A percentile compares a stretch with the other conserved stretches of the same genome.
Conservation (phyloP, 306 rosid genomes). For the Morella rubra region DNA sequence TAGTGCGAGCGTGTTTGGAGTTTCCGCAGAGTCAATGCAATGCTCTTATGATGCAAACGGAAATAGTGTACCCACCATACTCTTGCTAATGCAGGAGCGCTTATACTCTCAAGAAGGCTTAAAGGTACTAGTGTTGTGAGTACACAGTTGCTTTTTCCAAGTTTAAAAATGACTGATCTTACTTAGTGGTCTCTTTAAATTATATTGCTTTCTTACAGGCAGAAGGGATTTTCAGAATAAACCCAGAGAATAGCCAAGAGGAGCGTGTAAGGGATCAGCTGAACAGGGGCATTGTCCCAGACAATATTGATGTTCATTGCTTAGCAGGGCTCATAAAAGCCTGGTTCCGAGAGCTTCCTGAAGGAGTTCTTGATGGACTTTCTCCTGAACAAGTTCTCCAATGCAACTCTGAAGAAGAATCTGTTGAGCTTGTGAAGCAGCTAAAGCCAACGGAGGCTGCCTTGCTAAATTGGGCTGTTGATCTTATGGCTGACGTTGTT, state of each 20-base stretch:
- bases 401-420: constrained; percentile 86
- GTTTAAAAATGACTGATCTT: too few relatives aligned
- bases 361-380: constrained; percentile 90
- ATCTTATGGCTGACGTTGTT: constrained; percentile 98
- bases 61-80: constrained; percentile 87
- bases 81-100: constrained; percentile 92
- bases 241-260: constrained; percentile 85
- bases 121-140: constrained; percentile 46
- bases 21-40: constrained; percentile 97
- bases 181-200: not conserved
- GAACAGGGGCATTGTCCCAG: constrained; percentile 81
- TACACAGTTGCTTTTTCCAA: too few relatives aligned
- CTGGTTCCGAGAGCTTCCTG: constrained; percentile 98
- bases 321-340: constrained; percentile 91
- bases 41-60: constrained; percentile 80
- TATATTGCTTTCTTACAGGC: constrained; percentile 47
- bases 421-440: constrained; percentile 73
- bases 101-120: constrained; percentile 82
- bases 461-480: constrained; percentile 82
- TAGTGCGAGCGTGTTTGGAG: constrained; percentile 91
- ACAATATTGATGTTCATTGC: constrained; percentile 87
- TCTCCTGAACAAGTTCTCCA: constrained; percentile 92
- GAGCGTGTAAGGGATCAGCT: constrained; percentile 80
- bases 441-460: constrained; percentile 75
- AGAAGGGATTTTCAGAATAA: constrained; percentile 89